Evolutionary conservation across 148 eudicot species (phyloP).

Genomic region (Polygonum maritimum): DNA sequence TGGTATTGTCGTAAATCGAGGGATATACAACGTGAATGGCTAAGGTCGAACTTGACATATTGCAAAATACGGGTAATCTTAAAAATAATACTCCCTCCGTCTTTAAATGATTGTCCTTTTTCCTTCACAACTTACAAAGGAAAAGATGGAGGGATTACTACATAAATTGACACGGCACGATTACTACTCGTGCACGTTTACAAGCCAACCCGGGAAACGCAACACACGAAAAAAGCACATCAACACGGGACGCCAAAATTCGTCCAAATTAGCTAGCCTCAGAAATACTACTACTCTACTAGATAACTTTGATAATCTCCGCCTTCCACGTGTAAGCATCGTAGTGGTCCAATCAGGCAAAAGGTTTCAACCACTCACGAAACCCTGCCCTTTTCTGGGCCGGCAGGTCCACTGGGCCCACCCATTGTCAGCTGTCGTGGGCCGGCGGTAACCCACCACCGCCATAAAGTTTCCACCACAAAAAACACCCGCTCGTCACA

Average conservation of each 20-base stretch:
- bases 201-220: background rate
- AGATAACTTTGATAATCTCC: background rate
- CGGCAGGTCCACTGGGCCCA: conserved; percentile 2
- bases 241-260: background rate
- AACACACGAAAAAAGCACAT: background rate
- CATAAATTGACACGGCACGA: background rate
- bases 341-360: background rate
- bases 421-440: background rate
- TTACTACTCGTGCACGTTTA: background rate
- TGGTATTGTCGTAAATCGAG: no score
- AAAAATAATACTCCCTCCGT: no score
- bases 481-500: background rate
- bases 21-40: no score
- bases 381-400: conserved; percentile 1
- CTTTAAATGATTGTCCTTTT: no score
- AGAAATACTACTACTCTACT: background rate
- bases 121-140: no score
- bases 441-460: conserved; percentile 8
- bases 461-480: conserved; percentile 4
- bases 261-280: background rate
- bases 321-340: background rate
- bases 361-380: background rate
- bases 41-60: no score
- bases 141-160: no score
- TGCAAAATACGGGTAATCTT: no score